A percentile compares a stretch with the other conserved stretches of the same genome.
phyloP scores from a whole-genome alignment of 1,284 basidiomycete genomes.

The Termitomyces sp. region DNA sequence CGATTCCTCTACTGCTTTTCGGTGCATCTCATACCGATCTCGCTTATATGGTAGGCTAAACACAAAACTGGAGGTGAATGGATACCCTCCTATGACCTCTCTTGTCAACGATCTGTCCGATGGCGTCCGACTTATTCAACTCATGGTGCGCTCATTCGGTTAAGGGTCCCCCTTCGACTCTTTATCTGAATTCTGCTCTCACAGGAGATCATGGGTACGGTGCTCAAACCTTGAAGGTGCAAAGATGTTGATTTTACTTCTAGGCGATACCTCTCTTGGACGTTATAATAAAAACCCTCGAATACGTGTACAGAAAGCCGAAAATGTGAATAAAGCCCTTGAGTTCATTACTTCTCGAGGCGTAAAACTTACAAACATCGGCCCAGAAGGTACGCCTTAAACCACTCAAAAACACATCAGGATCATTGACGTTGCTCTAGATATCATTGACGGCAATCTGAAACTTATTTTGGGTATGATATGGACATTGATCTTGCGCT shows the following conservation, averaged over 20 bases:
- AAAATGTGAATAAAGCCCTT: slow-evolving; percentile 95
- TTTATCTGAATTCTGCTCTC: slow-evolving; percentile 11
- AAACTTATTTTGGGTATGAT: slow-evolving; percentile 99
- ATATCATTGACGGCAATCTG: slow-evolving; percentile 96
- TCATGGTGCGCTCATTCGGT: slow-evolving; percentile 59
- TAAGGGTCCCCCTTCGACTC: not conserved
- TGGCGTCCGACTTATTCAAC: slow-evolving; percentile 90
- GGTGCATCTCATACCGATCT: slow-evolving; percentile 4
- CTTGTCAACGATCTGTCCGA: slow-evolving; percentile 90
- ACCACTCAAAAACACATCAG: not conserved
- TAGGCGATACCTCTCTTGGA: slow-evolving; percentile 86
- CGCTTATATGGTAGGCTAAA: slow-evolving; percentile 67
- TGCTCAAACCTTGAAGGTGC: slow-evolving; percentile 11
- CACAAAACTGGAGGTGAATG: slow-evolving; percentile 84
- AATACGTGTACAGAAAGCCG: slow-evolving; percentile 94
- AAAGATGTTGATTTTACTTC: not conserved
- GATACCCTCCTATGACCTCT: slow-evolving; percentile 87
- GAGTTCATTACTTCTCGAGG: slow-evolving; percentile 94
- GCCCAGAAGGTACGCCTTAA: slow-evolving; percentile 73
- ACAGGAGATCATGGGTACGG: slow-evolving; percentile 88
- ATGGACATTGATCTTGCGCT: slow-evolving; percentile 95
- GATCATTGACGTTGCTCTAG: slow-evolving; percentile 35
- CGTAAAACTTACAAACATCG: slow-evolving; percentile 96
- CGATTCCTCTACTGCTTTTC: not conserved
- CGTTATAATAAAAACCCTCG: slow-evolving; percentile 86